Base-by-base conservation (phyloP, 805 yeast species). In the Cyberlindnera amylophila region DNA sequence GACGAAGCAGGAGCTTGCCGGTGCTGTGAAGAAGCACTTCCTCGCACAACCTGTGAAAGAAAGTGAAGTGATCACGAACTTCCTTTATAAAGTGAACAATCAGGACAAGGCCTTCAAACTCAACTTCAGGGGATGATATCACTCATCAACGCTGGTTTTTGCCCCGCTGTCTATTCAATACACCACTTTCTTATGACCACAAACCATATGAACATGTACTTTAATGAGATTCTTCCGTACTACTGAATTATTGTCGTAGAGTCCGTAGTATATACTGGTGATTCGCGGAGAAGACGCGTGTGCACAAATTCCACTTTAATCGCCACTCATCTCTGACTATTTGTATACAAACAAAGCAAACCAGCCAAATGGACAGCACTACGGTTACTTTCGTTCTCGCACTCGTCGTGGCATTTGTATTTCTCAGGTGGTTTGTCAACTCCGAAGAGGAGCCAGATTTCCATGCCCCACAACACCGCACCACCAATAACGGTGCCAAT, bases 21-120 rank as follows among this genome's bases (percentile, higher is more conserved):
- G 61, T 2, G 72, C 72, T 19, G 79, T 81, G 19, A 82, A 79
- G 62, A 75, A 73, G 42, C 97, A 91, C 62, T 87, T 90, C 53
- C 54, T 72, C 49, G 53, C 64, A 8, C 71, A 70, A 35, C 72
- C 75, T 11, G 79, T 80, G 4, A 80, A 86, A 53, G 99, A 91
- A 57, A 79, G 82, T 44, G 98, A 91, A 54, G 79, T 85, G 26
- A 80, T 91, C 31, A 87, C 96, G 29, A 89, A 86, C 55, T 93
- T 91, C 59, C 70, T 93, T 42, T 93, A 91, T 66, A 82, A 86
- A 54, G 89, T 87, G 40, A 80, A 79, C 56, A 82, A 87, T 57
- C 86, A 86, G 54, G 72, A 71, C 46, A 66, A 64, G 57, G 71
- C 64, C 26, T 70, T 69, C 53, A 66, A 59, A 44, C 55, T 69